A percentile compares a stretch with the other conserved stretches of the same genome.
phyloP scores from a whole-genome alignment of 805 yeast species.

The Allodekkera sacchari region DNA sequence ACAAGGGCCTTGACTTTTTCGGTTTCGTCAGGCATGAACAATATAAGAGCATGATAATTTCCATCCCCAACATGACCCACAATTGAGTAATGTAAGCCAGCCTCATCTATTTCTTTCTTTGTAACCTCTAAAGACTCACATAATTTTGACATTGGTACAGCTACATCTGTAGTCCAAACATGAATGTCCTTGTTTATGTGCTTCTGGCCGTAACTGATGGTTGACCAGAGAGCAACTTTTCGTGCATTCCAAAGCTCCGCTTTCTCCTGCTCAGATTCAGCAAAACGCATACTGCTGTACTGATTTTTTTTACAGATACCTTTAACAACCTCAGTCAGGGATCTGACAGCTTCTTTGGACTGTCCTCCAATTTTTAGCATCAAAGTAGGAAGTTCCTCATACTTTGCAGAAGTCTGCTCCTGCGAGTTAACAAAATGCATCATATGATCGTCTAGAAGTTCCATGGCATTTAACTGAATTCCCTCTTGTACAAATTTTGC shows the following conservation, averaged over 20 bases:
- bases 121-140: constrained; percentile 55
- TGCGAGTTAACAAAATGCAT: constrained; percentile 63
- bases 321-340: constrained; percentile 41
- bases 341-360: constrained; percentile 37
- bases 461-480: constrained; percentile 70
- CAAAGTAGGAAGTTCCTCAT: constrained; percentile 66
- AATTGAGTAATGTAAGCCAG: constrained; percentile 55
- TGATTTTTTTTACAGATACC: constrained; percentile 37
- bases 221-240: constrained; percentile 67
- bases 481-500: constrained; percentile 59
- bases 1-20: constrained; percentile 47
- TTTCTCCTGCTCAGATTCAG: constrained; percentile 55
- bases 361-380: constrained; percentile 70
- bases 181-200: constrained; percentile 48
- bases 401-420: constrained; percentile 43
- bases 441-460: constrained; percentile 64
- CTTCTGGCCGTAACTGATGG: constrained; percentile 55
- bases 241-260: constrained; percentile 76
- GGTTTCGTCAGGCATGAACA: constrained; percentile 51
- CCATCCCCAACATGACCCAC: constrained; percentile 93
- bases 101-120: constrained; percentile 48
- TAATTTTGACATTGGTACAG: constrained; percentile 73
- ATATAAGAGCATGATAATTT: constrained; percentile 66
- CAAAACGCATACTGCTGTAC: constrained; percentile 49
- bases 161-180: constrained; percentile 86